phyloP scores from a whole-genome alignment of 2,329 filamentous ascomycete genomes.

The Colletotrichum somersetense region DNA sequence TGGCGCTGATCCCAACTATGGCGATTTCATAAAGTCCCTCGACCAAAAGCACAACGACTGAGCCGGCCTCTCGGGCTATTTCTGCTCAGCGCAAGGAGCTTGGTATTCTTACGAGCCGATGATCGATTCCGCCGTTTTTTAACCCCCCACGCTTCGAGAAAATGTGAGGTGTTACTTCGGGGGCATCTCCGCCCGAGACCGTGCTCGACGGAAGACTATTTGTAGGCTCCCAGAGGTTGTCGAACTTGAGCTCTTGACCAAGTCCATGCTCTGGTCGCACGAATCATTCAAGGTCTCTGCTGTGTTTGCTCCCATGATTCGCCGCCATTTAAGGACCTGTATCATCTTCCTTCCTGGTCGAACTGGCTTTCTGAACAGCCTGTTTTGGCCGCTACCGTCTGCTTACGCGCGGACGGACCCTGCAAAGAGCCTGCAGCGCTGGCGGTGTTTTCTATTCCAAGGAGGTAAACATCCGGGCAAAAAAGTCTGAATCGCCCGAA shows the following conservation, averaged over 20 bases:
- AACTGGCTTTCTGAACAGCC: too few relatives aligned
- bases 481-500: neutral
- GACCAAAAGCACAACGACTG: too few relatives aligned
- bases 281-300: slow-evolving; percentile 35
- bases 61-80: neutral
- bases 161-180: slow-evolving; percentile 45
- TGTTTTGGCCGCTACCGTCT: neutral
- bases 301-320: slow-evolving; percentile 40
- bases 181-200: slow-evolving; percentile 16
- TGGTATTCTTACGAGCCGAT: neutral
- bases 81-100: neutral
- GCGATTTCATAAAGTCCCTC: neutral
- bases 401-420: neutral
- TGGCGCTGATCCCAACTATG: neutral
- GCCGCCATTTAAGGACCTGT: neutral
- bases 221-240: slow-evolving; percentile 35
- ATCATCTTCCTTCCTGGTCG: too few relatives aligned
- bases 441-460: neutral
- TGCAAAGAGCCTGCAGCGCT: slow-evolving; percentile 14
- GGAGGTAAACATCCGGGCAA: neutral
- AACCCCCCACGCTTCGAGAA: slow-evolving; percentile 46
- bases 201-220: neutral
- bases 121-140: slow-evolving; percentile 43
- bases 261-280: slow-evolving; percentile 44
- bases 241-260: slow-evolving; percentile 32